A percentile compares a stretch with the other conserved stretches of the same genome.
phyloP scores from a whole-genome alignment of 1,284 basidiomycete species.

The Chalciporus sp. region DNA sequence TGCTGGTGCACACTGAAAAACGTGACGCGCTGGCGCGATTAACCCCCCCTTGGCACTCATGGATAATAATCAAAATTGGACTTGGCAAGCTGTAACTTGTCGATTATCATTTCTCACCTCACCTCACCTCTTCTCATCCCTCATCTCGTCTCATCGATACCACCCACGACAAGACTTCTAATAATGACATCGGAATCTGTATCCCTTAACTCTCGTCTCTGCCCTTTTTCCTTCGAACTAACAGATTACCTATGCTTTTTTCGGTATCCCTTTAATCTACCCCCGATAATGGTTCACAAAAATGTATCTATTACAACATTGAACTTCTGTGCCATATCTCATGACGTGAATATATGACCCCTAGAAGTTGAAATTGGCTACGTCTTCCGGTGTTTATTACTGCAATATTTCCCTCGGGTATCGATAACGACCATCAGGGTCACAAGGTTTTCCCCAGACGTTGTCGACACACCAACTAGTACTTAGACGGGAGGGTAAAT shows the following conservation, averaged over 20 bases:
- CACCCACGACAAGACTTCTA: conserved; percentile 14
- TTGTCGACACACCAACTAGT: conserved; percentile 8
- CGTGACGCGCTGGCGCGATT: conserved; percentile 21
- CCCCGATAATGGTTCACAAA: conserved; percentile 29
- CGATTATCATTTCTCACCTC: conserved; percentile 18
- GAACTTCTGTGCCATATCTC: background rate
- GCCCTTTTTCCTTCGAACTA: background rate
- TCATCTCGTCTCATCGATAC: conserved; percentile 29
- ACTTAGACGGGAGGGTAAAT: background rate
- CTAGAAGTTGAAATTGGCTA: background rate
- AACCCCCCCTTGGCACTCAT: conserved; percentile 4
- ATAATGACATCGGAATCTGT: conserved; percentile 30
- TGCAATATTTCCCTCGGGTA: background rate
- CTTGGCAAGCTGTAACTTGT: conserved; percentile 15
- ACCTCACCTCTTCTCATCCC: conserved; percentile 25
- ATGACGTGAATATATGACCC: background rate
- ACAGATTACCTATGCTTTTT: conserved; percentile 22
- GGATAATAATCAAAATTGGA: conserved; percentile 23
- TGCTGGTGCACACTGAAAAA: conserved; percentile 36
- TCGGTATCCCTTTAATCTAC: conserved; percentile 33
- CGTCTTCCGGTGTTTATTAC: background rate
- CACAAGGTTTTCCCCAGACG: background rate
- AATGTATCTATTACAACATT: conserved; percentile 31
- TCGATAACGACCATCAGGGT: background rate
- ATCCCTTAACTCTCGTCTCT: conserved; percentile 26